A percentile compares a stretch with the other conserved stretches of the same genome.
These are phyloP conservation scores for Mycena rosella DNA, from an alignment of 768 basidiomycete genomes.

Conservation along the genomic window DNA sequence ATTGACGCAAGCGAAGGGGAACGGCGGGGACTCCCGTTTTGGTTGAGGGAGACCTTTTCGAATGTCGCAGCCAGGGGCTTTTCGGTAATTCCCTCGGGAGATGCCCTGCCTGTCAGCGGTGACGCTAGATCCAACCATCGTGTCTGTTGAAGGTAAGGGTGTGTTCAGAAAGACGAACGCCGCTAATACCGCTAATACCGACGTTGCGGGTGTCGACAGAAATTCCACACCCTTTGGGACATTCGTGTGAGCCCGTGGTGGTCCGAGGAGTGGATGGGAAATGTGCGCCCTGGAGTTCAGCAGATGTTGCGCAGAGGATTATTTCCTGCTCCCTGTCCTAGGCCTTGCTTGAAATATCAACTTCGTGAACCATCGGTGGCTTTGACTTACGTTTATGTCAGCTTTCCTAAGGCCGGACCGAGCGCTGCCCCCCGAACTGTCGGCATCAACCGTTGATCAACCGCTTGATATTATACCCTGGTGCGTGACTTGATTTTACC, in stretches of 20 bases:
- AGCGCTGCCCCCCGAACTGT: too few species aligned
- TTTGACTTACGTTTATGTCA: too few species aligned
- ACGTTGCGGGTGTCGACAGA: too few species aligned
- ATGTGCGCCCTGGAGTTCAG: not conserved
- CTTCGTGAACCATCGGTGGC: not conserved
- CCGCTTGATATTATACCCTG: too few species aligned
- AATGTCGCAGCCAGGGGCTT: too few species aligned
- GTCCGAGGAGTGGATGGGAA: not conserved
- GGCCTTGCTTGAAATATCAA: not conserved
- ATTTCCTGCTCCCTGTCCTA: not conserved
- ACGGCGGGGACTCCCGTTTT: too few species aligned
- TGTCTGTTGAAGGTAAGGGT: not conserved
- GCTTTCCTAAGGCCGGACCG: too few species aligned
- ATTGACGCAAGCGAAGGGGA: too few species aligned
- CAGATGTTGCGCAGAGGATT: not conserved
- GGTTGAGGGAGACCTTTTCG: too few species aligned
- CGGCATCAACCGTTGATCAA: constrained; percentile 1
- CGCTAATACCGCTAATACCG: not conserved
- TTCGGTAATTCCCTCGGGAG: too few species aligned
- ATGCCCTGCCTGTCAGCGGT: not conserved
- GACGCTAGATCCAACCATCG: not conserved
- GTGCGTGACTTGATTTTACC: not conserved
- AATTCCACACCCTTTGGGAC: not conserved
- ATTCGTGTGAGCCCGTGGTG: not conserved
- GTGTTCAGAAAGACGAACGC: not conserved